These are phyloP conservation scores for Dactylonectria macrodidyma DNA, from an alignment of 2,329 filamentous ascomycete genomes.

Conservation along the genomic window DNA sequence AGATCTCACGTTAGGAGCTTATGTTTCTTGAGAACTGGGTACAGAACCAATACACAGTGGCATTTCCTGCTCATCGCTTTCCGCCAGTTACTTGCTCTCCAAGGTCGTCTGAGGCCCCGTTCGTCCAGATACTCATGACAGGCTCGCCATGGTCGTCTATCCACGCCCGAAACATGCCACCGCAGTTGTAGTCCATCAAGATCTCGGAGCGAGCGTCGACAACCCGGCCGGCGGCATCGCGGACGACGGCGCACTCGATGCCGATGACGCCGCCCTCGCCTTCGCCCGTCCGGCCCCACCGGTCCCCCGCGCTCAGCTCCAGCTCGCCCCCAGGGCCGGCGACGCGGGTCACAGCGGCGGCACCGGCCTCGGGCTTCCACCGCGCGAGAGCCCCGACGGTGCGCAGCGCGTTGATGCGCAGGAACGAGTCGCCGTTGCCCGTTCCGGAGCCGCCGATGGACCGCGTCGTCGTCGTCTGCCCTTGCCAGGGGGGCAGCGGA, in stretches of 20 bases:
- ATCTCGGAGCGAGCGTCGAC: constrained; percentile 65
- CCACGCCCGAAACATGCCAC: constrained; percentile 90
- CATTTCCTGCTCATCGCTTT: constrained; percentile 39
- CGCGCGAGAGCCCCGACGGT: constrained; percentile 82
- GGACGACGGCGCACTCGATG: constrained; percentile 72
- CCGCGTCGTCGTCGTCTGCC: constrained; percentile 42
- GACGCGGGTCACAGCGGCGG: constrained; percentile 74
- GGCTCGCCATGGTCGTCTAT: constrained; percentile 73
- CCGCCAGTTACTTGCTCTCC: constrained; percentile 22
- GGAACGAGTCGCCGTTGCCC: constrained; percentile 91
- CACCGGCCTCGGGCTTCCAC: constrained; percentile 68
- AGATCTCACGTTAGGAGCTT: constrained; percentile 22
- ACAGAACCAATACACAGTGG: constrained; percentile 45
- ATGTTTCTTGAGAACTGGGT: constrained; percentile 34
- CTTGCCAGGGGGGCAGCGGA: constrained; percentile 42
- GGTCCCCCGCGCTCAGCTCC: constrained; percentile 79
- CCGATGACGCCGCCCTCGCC: constrained; percentile 91
- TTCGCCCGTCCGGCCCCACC: constrained; percentile 82
- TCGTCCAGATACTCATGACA: constrained; percentile 63
- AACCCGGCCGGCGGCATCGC: constrained; percentile 59
- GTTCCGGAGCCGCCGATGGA: constrained; percentile 80
- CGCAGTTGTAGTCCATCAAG: constrained; percentile 86
- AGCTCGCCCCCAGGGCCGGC: constrained; percentile 81
- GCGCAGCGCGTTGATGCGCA: constrained; percentile 79
- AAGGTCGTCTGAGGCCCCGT: constrained; percentile 45